phyloP scores from a whole-genome alignment of 495 filamentous ascomycete species.

The Hypoxylon lienhwacheense region DNA sequence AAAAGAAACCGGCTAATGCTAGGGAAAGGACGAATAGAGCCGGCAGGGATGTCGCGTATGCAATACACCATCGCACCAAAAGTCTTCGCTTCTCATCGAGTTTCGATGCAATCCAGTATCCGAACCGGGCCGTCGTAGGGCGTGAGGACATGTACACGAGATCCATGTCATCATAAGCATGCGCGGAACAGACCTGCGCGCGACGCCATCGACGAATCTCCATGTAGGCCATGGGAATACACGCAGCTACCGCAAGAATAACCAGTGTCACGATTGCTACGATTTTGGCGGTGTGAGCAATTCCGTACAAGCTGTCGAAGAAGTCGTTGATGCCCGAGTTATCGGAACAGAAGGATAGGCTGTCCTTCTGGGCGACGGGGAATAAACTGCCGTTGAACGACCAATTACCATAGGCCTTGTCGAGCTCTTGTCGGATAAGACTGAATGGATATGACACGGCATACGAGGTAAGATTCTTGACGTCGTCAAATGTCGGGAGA shows the following conservation, averaged over 20 bases:
- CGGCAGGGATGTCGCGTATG: conserved; percentile 81
- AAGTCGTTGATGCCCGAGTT: conserved; percentile 84
- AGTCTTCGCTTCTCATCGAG: conserved; percentile 70
- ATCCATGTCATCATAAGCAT: conserved; percentile 77
- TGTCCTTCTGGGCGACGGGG: conserved; percentile 76
- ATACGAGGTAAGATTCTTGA: conserved; percentile 73
- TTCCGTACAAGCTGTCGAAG: conserved; percentile 69
- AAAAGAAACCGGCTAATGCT: conserved; percentile 79
- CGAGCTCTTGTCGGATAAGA: conserved; percentile 68
- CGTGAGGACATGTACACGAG: conserved; percentile 84
- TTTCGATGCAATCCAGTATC: conserved; percentile 70
- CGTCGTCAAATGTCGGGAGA: conserved; percentile 80
- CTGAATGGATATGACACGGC: conserved; percentile 79
- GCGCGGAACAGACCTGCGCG: conserved; percentile 63
- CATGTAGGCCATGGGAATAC: conserved; percentile 73
- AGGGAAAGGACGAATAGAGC: conserved; percentile 88
- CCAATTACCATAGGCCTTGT: conserved; percentile 66
- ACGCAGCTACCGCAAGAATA: conserved; percentile 68
- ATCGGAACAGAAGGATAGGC: conserved; percentile 83
- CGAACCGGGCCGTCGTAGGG: conserved; percentile 68
- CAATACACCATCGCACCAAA: conserved; percentile 78
- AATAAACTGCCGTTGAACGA: conserved; percentile 75
- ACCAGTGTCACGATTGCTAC: conserved; percentile 73
- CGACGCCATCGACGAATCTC: conserved; percentile 82
- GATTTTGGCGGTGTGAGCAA: conserved; percentile 64